Conservation (phyloP, 148 eudicot species). For the Heliosperma pusillum region DNA sequence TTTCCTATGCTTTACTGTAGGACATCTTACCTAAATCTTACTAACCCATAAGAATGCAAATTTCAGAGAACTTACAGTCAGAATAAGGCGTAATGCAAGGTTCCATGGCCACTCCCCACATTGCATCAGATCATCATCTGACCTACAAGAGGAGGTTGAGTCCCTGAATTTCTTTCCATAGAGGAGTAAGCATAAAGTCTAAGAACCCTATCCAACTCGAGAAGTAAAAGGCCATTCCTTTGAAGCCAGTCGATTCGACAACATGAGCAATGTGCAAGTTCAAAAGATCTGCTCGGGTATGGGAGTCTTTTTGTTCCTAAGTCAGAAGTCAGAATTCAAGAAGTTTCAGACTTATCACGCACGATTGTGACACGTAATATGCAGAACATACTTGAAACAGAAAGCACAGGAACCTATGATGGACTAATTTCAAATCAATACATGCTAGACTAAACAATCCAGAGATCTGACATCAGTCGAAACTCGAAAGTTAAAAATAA, state of each 20-base stretch:
- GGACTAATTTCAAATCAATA: not conserved
- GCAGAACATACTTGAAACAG: slow-evolving; percentile 1
- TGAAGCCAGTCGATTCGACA: slow-evolving; percentile 52
- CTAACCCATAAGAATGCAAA: not conserved
- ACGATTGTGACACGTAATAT: not conserved
- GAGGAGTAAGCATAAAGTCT: slow-evolving; percentile 50
- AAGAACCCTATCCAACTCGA: slow-evolving; percentile 43
- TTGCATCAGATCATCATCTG: slow-evolving; percentile 39
- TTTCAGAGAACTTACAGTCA: slow-evolving; percentile 32
- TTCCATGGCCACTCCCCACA: slow-evolving; percentile 38
- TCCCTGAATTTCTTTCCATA: slow-evolving; percentile 32
- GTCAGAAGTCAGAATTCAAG: slow-evolving; percentile 12
- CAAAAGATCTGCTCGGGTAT: slow-evolving; percentile 47
- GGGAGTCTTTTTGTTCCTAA: slow-evolving; percentile 46
- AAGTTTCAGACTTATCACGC: not conserved
- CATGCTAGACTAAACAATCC: not conserved
- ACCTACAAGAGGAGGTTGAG: slow-evolving; percentile 35
- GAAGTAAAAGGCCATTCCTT: slow-evolving; percentile 39
- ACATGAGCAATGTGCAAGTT: slow-evolving; percentile 47
- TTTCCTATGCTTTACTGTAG: no score
- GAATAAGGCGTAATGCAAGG: slow-evolving; percentile 43
- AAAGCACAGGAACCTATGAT: not conserved
- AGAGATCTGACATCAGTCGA: not conserved
- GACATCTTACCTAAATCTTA: not conserved
- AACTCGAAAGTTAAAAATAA: no score